These are phyloP conservation scores for Torrubiellomyces zombiae DNA, from an alignment of 2,329 filamentous ascomycete genomes.

Conservation along the genomic window DNA sequence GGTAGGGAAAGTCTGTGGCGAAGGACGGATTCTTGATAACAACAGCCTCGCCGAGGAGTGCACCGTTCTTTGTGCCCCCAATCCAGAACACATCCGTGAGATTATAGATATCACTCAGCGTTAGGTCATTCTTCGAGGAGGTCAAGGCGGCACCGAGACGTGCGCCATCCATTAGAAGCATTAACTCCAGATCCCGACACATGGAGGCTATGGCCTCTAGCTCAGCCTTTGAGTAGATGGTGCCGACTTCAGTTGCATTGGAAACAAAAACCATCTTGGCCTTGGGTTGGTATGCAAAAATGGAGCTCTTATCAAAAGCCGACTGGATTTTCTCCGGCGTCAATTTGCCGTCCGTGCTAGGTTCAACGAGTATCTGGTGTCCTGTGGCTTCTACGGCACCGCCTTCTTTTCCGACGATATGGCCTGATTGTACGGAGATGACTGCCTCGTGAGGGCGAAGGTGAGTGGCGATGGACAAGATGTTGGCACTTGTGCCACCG, in stretches of 20 bases:
- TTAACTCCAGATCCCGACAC: slow-evolving; percentile 22
- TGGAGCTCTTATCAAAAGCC: slow-evolving; percentile 28
- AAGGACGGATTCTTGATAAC: slow-evolving; percentile 25
- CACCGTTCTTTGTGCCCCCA: slow-evolving; percentile 34
- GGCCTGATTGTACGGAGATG: slow-evolving; percentile 29
- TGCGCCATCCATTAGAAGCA: slow-evolving; percentile 31
- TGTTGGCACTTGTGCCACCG: slow-evolving; percentile 32
- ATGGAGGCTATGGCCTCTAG: slow-evolving; percentile 22
- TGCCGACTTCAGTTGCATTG: slow-evolving; percentile 33
- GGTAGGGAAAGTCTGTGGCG: slow-evolving; percentile 29
- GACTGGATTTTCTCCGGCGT: slow-evolving; percentile 23
- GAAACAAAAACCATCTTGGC: slow-evolving; percentile 34
- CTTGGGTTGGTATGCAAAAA: slow-evolving; percentile 34
- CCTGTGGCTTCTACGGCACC: slow-evolving; percentile 33
- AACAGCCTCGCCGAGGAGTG: slow-evolving; percentile 31
- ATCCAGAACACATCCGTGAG: slow-evolving; percentile 37
- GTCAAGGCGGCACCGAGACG: slow-evolving; percentile 26
- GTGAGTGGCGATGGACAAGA: slow-evolving; percentile 33
- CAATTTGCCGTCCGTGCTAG: slow-evolving; percentile 27
- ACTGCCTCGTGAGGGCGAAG: slow-evolving; percentile 33
- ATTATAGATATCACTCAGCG: slow-evolving; percentile 24
- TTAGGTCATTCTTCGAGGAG: slow-evolving; percentile 24
- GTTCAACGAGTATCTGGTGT: slow-evolving; percentile 33
- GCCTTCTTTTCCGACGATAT: slow-evolving; percentile 31
- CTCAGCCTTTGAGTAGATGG: slow-evolving; percentile 27